These are phyloP conservation scores for Saposhnikovia divaricata DNA, from an alignment of 129 eudicot genomes.

Conservation along the genomic window DNA sequence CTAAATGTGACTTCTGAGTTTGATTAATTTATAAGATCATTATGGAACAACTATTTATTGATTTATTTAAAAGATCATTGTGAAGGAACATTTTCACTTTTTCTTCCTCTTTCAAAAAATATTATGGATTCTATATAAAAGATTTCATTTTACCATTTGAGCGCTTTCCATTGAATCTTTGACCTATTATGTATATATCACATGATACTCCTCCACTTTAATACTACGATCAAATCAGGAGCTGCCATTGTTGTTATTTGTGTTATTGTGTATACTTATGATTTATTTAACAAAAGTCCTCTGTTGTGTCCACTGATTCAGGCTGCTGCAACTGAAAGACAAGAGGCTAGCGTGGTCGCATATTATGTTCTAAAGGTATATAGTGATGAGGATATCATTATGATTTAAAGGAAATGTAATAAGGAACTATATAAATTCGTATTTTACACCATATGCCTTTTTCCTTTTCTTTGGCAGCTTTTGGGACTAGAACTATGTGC, in stretches of 20 bases:
- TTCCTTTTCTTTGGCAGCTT: slow-evolving; percentile 10
- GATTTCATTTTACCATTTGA: no score
- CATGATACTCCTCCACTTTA: background rate
- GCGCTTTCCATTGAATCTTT: no score
- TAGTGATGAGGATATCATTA: background rate
- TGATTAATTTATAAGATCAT: background rate
- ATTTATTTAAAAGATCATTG: background rate
- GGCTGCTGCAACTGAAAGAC: slow-evolving; percentile 16
- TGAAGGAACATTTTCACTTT: background rate
- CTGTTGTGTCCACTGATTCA: background rate
- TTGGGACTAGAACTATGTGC: slow-evolving; percentile 29
- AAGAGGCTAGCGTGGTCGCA: slow-evolving; percentile 16
- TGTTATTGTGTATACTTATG: background rate
- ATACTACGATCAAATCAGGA: background rate
- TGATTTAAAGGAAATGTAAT: background rate
- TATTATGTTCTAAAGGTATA: slow-evolving; percentile 15
- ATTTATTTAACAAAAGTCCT: background rate
- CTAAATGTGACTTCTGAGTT: background rate
- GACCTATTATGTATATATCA: background rate
- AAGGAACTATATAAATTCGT: background rate
- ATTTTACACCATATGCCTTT: background rate
- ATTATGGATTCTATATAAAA: no score
- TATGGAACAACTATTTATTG: background rate
- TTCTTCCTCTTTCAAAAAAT: no score
- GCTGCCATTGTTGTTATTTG: background rate